Evolutionary conservation across 2,329 filamentous ascomycete species (phyloP).

Genomic region (Colletotrichum sp.): DNA sequence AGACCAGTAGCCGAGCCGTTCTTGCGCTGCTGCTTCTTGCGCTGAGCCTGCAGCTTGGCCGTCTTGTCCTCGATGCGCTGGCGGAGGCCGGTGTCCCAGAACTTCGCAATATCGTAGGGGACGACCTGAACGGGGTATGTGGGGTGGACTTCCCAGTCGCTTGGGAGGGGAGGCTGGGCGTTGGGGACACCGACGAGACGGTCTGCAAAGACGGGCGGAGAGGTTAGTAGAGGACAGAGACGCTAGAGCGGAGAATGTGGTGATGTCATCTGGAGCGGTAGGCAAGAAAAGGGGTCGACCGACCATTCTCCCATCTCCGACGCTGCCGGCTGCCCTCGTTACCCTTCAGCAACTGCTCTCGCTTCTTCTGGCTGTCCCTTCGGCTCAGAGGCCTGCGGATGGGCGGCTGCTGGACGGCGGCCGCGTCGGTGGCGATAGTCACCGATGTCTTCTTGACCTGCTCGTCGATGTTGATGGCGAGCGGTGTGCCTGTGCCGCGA

Average conservation of each 20-base stretch:
- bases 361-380: conserved; percentile 61
- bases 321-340: conserved; percentile 89
- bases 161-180: conserved; percentile 79
- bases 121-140: conserved; percentile 80
- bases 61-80: conserved; percentile 55
- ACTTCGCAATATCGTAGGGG: conserved; percentile 86
- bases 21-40: conserved; percentile 51
- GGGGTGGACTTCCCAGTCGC: conserved; percentile 83
- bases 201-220: conserved; percentile 56
- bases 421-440: conserved; percentile 15
- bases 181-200: conserved; percentile 87
- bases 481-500: conserved; percentile 65
- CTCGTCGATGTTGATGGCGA: conserved; percentile 80
- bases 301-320: conserved; percentile 94
- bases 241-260: background rate
- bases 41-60: conserved; percentile 42
- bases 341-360: conserved; percentile 83
- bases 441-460: conserved; percentile 21
- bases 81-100: conserved; percentile 71
- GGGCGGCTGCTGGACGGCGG: conserved; percentile 30
- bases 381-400: conserved; percentile 51
- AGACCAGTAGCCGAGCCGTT: conserved; percentile 45
- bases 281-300: background rate
- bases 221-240: background rate
- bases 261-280: background rate